These are phyloP conservation scores for Xylariaceae sp. DNA, from an alignment of 2,329 filamentous ascomycete species.

Conservation along the genomic window DNA sequence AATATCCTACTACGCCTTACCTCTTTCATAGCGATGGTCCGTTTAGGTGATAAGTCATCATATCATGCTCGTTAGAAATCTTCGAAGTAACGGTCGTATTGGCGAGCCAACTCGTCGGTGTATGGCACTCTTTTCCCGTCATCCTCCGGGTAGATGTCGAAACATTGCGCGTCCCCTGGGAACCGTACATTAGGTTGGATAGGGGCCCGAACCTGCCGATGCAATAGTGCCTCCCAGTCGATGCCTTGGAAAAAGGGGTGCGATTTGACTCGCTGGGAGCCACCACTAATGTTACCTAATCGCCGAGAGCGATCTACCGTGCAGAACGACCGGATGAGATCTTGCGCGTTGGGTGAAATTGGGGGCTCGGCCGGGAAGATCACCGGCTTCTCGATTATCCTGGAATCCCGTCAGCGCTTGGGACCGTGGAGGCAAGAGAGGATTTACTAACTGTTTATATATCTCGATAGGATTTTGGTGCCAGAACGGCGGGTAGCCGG, in stretches of 20 bases:
- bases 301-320: constrained; percentile 77
- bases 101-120: constrained; percentile 66
- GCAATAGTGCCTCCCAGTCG: constrained; percentile 73
- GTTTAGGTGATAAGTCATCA: background rate
- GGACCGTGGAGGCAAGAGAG: background rate
- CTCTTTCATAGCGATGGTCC: background rate
- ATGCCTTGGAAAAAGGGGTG: constrained; percentile 76
- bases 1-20: background rate
- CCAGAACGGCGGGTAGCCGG: constrained; percentile 86
- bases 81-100: constrained; percentile 72
- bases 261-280: constrained; percentile 70
- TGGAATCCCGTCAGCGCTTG: constrained; percentile 38
- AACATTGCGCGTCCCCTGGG: constrained; percentile 77
- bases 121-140: constrained; percentile 67
- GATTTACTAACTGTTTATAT: constrained; percentile 68
- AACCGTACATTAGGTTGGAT: constrained; percentile 76
- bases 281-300: constrained; percentile 77
- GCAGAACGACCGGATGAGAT: constrained; percentile 76
- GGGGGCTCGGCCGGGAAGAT: constrained; percentile 69
- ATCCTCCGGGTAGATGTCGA: constrained; percentile 81
- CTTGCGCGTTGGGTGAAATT: constrained; percentile 70
- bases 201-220: constrained; percentile 66
- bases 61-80: constrained; percentile 59
- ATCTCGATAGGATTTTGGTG: constrained; percentile 86
- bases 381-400: constrained; percentile 78